Conservation (phyloP, 768 basidiomycete species). For the Gelatoporia subvermispora region DNA sequence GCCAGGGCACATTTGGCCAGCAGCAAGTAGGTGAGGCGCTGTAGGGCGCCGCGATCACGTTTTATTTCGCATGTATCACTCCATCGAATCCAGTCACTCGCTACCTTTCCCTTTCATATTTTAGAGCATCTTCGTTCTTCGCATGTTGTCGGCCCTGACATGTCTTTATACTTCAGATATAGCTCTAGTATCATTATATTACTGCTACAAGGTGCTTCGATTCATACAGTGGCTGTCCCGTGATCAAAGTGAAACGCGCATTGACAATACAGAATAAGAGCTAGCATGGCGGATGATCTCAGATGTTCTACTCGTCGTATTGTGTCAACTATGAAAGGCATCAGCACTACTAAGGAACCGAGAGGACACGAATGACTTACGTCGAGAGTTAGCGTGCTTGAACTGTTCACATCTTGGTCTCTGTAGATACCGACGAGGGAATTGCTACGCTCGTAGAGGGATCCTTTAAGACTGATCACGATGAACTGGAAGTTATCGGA, state of each 20-base stretch:
- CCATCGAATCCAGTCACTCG: no score
- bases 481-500: constrained; percentile 90
- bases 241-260: background rate
- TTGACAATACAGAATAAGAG: background rate
- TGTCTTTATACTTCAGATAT: constrained; percentile 1
- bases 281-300: background rate
- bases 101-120: background rate
- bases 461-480: constrained; percentile 94
- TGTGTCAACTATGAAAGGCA: constrained; percentile 40
- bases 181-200: constrained; percentile 1
- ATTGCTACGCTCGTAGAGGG: constrained; percentile 84
- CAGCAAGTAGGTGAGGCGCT: constrained; percentile 23
- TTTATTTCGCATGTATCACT: background rate
- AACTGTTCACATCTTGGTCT: constrained; percentile 92
- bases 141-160: background rate
- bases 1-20: constrained; percentile 22
- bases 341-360: background rate
- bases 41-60: constrained; percentile 1
- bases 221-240: background rate
- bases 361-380: constrained; percentile 37
- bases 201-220: background rate
- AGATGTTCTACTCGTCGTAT: constrained; percentile 45
- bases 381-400: constrained; percentile 86
- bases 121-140: background rate
- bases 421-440: constrained; percentile 92